Evolutionary conservation across 1,284 basidiomycete genomes (phyloP).

Genomic region (Cerrena zonata): DNA sequence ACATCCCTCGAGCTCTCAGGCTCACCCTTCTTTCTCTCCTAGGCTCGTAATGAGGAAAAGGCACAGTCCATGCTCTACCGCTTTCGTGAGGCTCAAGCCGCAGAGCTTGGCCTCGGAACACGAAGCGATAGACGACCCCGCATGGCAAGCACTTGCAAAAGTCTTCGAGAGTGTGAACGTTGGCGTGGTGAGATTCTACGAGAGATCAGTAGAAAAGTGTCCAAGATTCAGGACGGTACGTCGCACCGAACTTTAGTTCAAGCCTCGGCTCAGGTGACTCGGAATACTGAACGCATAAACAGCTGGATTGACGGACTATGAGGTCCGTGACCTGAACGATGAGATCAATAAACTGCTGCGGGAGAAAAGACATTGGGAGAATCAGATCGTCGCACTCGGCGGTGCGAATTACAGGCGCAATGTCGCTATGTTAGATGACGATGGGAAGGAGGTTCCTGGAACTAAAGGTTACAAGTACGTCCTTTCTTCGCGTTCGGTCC

Average conservation of each 20-base stretch:
- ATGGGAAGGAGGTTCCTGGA: constrained; percentile 90
- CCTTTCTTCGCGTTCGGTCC: not conserved
- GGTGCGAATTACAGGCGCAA: constrained; percentile 95
- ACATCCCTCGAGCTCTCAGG: not conserved
- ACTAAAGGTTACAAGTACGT: constrained; percentile 97
- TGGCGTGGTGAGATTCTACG: constrained; percentile 93
- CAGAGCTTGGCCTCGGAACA: constrained; percentile 86
- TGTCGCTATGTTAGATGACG: constrained; percentile 86
- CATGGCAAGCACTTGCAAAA: constrained; percentile 87
- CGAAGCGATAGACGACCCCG: constrained; percentile 78
- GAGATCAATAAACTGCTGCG: constrained; percentile 95
- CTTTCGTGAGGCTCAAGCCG: constrained; percentile 93
- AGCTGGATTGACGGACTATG: constrained; percentile 93
- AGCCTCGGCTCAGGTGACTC: constrained; percentile 2
- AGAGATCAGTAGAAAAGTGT: constrained; percentile 93
- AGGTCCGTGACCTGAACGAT: constrained; percentile 93
- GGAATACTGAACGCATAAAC: no score
- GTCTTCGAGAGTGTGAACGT: constrained; percentile 86
- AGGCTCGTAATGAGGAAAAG: constrained; percentile 97
- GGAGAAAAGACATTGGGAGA: constrained; percentile 97
- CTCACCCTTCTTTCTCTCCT: not conserved
- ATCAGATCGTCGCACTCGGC: constrained; percentile 89
- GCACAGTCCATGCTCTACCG: constrained; percentile 98
- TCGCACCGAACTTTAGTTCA: constrained; percentile 16
- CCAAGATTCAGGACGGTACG: constrained; percentile 94